These are phyloP conservation scores for Starmerella stigmatis DNA, from an alignment of 805 yeast species.

Conservation along the genomic window DNA sequence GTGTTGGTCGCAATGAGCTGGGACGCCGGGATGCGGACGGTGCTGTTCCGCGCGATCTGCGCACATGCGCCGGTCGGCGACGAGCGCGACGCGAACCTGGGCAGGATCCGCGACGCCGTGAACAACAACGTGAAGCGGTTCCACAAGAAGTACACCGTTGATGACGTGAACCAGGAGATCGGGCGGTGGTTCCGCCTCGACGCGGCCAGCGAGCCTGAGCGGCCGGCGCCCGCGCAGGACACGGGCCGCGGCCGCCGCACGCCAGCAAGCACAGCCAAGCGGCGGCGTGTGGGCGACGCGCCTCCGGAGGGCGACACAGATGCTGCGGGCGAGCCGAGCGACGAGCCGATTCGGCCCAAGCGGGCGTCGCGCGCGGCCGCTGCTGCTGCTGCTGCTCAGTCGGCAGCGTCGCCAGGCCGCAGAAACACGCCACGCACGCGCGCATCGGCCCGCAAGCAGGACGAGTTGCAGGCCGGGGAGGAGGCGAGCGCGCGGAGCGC, in stretches of 20 bases:
- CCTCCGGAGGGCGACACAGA: not conserved
- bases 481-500: too few species aligned
- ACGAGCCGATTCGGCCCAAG: not conserved
- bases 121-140: conserved; percentile 14
- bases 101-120: conserved; percentile 7
- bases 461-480: too few species aligned
- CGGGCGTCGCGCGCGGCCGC: not conserved
- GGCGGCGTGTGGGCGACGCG: not conserved
- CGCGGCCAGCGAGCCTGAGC: not conserved
- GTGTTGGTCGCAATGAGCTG: conserved; percentile 9
- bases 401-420: not conserved
- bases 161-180: conserved; percentile 11
- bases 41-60: conserved; percentile 14
- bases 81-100: not conserved
- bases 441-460: not conserved
- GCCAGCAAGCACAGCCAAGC: not conserved
- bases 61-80: conserved; percentile 9
- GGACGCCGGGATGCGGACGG: conserved; percentile 5
- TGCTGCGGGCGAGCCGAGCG: not conserved
- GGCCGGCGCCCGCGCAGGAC: not conserved
- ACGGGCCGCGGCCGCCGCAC: not conserved
- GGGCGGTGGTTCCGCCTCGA: conserved; percentile 7
- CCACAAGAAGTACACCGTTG: conserved; percentile 12
- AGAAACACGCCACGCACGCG: not conserved
- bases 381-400: not conserved